Conservation (phyloP, 352 stramenopile species). For the Pythium monospermum region DNA sequence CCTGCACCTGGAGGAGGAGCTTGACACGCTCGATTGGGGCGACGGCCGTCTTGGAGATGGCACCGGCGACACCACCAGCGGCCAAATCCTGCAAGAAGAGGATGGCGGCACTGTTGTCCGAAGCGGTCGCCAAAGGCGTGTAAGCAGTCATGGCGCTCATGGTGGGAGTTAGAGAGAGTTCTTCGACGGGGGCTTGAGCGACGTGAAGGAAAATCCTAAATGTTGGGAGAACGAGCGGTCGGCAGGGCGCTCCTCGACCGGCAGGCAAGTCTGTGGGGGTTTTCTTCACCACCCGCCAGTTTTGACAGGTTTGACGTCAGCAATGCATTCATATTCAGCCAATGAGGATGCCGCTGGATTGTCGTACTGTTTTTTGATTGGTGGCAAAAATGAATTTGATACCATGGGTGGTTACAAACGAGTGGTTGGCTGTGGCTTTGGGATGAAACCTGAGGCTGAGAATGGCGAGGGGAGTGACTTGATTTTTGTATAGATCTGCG, state of each 20-base stretch:
- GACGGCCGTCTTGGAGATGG: conserved; percentile 90
- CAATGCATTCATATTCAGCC: conserved; percentile 13
- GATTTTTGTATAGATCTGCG: conserved; percentile 21
- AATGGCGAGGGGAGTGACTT: conserved; percentile 16
- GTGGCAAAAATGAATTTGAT: conserved; percentile 27
- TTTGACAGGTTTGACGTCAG: conserved; percentile 27
- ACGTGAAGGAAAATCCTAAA: conserved; percentile 85
- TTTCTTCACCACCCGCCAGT: conserved; percentile 42
- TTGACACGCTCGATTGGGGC: conserved; percentile 90
- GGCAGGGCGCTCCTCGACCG: conserved; percentile 1
- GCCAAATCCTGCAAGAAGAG: conserved; percentile 82
- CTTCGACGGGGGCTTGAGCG: conserved; percentile 44
- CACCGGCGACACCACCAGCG: conserved; percentile 79
- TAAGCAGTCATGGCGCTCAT: conserved; percentile 76
- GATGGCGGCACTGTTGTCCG: conserved; percentile 39
- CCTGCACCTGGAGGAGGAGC: conserved; percentile 90
- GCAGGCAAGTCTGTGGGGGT: neutral
- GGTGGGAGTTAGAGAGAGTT: conserved; percentile 43
- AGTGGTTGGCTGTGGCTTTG: conserved; percentile 41
- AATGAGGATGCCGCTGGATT: conserved; percentile 10
- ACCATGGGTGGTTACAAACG: conserved; percentile 36
- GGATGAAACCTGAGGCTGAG: conserved; percentile 26
- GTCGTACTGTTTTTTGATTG: conserved; percentile 21
- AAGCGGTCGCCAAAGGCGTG: conserved; percentile 77
- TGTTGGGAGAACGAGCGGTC: conserved; percentile 26